A percentile compares a stretch with the other conserved stretches of the same genome.
Evolutionary conservation across 768 basidiomycete genomes (phyloP).

Genomic region (Lactarius trivialis): DNA sequence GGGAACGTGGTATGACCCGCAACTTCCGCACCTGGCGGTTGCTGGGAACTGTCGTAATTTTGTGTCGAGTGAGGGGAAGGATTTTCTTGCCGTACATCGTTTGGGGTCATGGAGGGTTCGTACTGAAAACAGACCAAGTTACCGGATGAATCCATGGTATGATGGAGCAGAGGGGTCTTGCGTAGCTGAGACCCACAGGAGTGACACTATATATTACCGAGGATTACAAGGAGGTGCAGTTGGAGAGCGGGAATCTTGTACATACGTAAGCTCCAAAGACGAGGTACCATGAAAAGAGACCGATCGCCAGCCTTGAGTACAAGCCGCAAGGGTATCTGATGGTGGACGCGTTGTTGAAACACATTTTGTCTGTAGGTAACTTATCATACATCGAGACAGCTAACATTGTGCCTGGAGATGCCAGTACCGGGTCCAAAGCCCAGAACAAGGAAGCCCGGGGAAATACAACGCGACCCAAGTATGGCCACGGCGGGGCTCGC

Average conservation of each 20-base stretch:
- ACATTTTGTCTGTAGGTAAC: not conserved
- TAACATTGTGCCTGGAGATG: slow-evolving; percentile 16
- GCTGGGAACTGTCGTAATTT: not conserved
- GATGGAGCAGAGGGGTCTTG: not conserved
- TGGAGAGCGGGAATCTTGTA: not conserved
- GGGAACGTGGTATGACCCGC: not conserved
- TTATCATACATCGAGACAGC: not conserved
- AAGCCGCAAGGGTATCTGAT: not conserved
- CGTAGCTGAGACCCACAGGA: not conserved
- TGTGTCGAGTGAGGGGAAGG: not conserved
- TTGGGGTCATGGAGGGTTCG: not conserved
- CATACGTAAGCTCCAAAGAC: not conserved
- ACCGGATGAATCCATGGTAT: not conserved
- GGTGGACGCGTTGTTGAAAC: not conserved
- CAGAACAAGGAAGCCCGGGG: not conserved
- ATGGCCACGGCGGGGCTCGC: not conserved
- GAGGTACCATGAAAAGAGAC: not conserved
- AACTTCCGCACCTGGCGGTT: slow-evolving; percentile 7
- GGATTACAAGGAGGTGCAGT: not conserved
- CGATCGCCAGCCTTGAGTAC: not conserved
- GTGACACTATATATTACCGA: not conserved
- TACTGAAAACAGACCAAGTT: slow-evolving; percentile 1
- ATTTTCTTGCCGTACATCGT: not conserved
- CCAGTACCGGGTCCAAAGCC: not conserved
- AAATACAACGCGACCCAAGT: not conserved